These are phyloP conservation scores for Fusarium pseudograminearum DNA, from an alignment of 2,329 filamentous ascomycete genomes.

Conservation along the genomic window DNA sequence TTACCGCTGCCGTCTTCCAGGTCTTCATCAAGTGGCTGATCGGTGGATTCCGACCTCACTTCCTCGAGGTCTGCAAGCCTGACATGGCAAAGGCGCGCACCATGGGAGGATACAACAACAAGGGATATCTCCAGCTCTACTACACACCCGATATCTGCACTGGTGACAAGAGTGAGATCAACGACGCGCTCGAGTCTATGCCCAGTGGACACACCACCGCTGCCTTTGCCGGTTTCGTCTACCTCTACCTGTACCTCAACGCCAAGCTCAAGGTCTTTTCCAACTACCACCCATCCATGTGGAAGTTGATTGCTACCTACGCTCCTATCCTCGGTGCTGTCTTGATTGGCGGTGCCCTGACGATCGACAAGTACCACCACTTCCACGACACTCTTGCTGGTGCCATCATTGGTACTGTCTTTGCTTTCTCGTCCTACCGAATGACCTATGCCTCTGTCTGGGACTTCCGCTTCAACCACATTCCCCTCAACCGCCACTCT, in stretches of 20 bases:
- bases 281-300: constrained; percentile 79
- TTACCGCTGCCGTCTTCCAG: constrained; percentile 79
- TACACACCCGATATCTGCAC: constrained; percentile 78
- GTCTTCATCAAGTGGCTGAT: constrained; percentile 82
- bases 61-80: constrained; percentile 77
- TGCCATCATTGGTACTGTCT: constrained; percentile 71
- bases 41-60: constrained; percentile 78
- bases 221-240: constrained; percentile 78
- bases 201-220: constrained; percentile 81
- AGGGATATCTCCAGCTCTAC: constrained; percentile 71
- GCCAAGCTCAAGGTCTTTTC: constrained; percentile 81
- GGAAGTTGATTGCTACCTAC: constrained; percentile 76
- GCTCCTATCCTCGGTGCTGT: constrained; percentile 75
- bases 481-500: constrained; percentile 70
- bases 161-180: constrained; percentile 71
- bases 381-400: constrained; percentile 80
- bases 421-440: constrained; percentile 74
- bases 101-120: constrained; percentile 57
- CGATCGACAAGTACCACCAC: constrained; percentile 80
- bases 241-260: constrained; percentile 79
- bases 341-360: constrained; percentile 76
- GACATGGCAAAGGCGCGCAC: constrained; percentile 38
- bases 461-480: constrained; percentile 75
- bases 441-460: constrained; percentile 76
- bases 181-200: constrained; percentile 77